Evolutionary conservation across 495 filamentous ascomycete species (phyloP).

Genomic region (Neurospora tetrasperma): DNA sequence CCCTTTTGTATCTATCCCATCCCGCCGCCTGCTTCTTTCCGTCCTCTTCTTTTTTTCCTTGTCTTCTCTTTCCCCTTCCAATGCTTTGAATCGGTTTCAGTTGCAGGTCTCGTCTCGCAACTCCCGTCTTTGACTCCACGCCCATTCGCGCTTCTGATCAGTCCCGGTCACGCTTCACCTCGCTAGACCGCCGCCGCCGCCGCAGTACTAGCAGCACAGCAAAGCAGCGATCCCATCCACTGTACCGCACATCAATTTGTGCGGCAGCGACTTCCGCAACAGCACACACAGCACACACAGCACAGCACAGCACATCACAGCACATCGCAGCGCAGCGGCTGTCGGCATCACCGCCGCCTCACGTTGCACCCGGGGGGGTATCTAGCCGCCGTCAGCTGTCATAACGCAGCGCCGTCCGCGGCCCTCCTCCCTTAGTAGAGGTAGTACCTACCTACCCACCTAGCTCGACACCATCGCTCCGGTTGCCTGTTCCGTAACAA

Average conservation of each 20-base stretch:
- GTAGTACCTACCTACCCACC: too few relatives aligned
- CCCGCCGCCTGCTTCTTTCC: slow-evolving; percentile 6
- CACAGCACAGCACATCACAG: not conserved
- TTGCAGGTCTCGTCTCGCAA: not conserved
- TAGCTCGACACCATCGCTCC: not conserved
- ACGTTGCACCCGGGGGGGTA: not conserved
- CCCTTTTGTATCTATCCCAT: slow-evolving; percentile 15
- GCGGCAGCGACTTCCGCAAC: not conserved
- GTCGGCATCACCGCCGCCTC: not conserved
- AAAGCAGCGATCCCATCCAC: not conserved
- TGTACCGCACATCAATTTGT: not conserved
- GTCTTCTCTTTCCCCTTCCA: not conserved
- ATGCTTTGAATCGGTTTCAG: not conserved
- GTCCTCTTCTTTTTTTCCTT: not conserved
- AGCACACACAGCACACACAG: not conserved
- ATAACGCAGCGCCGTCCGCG: not conserved
- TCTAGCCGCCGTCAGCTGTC: not conserved
- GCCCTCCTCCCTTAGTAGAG: not conserved
- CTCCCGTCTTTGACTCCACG: not conserved
- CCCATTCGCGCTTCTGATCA: not conserved
- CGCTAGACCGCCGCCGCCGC: not conserved
- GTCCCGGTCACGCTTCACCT: not conserved
- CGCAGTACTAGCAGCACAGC: not conserved
- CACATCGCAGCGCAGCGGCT: not conserved
- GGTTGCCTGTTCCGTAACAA: not conserved